Evolutionary conservation across 208 protist species (phyloP), one percentile per base, ranked within the genome.

Genomic region (Porcisia deanei): DNA sequence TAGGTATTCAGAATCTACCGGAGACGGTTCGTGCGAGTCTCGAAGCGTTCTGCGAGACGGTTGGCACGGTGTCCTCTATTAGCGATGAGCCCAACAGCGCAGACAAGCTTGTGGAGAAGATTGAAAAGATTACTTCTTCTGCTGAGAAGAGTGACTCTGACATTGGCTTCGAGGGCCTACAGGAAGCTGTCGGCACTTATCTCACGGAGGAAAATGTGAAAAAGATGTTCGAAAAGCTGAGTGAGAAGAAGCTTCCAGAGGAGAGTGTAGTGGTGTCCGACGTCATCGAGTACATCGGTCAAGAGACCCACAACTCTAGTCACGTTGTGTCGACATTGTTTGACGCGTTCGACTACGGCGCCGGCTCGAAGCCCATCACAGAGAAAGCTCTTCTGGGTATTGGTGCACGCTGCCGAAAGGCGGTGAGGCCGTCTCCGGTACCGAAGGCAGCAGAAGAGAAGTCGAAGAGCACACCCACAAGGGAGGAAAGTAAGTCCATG

Each of bases 301-400:
- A 87, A 57, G 89, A 94, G 63, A 96, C 90, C 0, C 90, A 96
- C 83, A 91, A 89, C 74, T 97, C 93, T 72, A 95, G 85, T 30
- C 93, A 97, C 82, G 85, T 92, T 55, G 90, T 97, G 49, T 97
- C 93, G 18, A 97, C 85, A 49, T 79, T 97, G 37, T 96, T 97
- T 81, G 93, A 97, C 74, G 89, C 90, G 1, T 96, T 97, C 71
- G 93, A 97, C 81, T 95, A 93, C 77, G 87, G 87, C 63, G 87
- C 86, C 3, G 93, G 93, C 64, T 89, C 88, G 14, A 96, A 94
- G 79, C 82, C 90, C 10, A 95, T 97, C 72, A 90, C 91, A 9
- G 87, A 97, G 65, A 82, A 85, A 49, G 87, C 82, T 54, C 80
- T 97, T 14, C 47, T 93, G 37, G 86, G 90, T 65, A 96, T 97